Conservation (phyloP, 225 moss, liverwort and hornwort species). For the Polytrichum formosum region DNA sequence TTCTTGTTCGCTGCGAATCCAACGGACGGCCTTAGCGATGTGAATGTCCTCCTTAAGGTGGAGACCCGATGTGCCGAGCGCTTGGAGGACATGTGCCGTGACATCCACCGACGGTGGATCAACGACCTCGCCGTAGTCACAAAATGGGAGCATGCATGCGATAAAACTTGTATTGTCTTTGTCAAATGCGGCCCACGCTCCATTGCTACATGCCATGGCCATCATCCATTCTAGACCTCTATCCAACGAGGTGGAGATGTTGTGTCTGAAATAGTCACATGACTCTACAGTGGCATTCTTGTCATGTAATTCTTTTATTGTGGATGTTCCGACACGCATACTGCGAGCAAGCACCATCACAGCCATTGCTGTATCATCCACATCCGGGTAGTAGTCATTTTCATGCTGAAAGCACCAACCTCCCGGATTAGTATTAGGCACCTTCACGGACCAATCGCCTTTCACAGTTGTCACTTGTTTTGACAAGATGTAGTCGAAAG, state of each 20-base stretch:
- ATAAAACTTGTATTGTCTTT: conserved; percentile 1
- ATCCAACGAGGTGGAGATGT: neutral
- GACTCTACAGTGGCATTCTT: neutral
- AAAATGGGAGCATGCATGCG: neutral
- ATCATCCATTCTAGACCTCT: neutral
- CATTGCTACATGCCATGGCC: conserved; percentile 1
- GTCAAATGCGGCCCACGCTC: conserved; percentile 3
- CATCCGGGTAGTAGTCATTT: neutral
- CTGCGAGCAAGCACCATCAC: neutral
- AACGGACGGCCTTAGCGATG: neutral
- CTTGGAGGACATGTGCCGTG: conserved; percentile 1
- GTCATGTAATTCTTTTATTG: neutral
- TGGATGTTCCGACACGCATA: neutral
- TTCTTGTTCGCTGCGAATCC: neutral
- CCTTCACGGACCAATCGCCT: conserved; percentile 1
- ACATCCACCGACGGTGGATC: neutral
- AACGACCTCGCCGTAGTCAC: neutral
- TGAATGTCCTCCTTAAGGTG: neutral
- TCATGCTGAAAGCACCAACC: neutral
- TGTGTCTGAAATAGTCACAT: neutral
- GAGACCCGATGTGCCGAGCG: neutral
- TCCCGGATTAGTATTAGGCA: neutral
- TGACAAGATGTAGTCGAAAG: neutral
- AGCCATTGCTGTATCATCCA: neutral
- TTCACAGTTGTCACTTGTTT: neutral